phyloP scores from a whole-genome alignment of 352 stramenopile genomes.

The Phytophthora cryptogea region DNA sequence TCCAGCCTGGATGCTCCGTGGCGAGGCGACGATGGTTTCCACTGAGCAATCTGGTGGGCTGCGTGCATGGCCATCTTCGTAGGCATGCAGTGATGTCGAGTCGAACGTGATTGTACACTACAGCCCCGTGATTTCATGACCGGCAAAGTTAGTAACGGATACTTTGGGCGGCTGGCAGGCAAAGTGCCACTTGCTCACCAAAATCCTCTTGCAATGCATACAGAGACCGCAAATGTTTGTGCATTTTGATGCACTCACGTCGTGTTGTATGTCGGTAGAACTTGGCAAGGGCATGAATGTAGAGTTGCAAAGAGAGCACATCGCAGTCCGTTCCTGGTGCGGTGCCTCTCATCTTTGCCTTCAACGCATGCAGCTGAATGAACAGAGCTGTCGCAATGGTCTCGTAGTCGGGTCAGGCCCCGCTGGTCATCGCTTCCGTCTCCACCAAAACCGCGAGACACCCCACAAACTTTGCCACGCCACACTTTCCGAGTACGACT shows the following conservation, averaged over 20 bases:
- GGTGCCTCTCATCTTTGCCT: slow-evolving; percentile 20
- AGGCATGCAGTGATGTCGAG: not conserved
- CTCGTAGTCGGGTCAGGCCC: slow-evolving; percentile 7
- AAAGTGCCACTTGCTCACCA: slow-evolving; percentile 23
- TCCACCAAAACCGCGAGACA: slow-evolving; percentile 32
- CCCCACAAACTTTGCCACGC: slow-evolving; percentile 13
- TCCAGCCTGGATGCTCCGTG: slow-evolving; percentile 1
- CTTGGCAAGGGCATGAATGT: slow-evolving; percentile 9
- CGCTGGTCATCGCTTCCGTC: slow-evolving; percentile 16
- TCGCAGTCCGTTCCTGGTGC: not conserved
- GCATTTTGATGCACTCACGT: slow-evolving; percentile 8
- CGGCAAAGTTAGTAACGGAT: slow-evolving; percentile 30
- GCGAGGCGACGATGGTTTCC: slow-evolving; percentile 25
- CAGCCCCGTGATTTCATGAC: not conserved
- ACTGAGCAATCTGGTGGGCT: slow-evolving; percentile 21
- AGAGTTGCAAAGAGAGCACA: not conserved
- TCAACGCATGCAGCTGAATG: slow-evolving; percentile 26
- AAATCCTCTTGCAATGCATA: slow-evolving; percentile 14
- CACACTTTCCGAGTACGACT: slow-evolving; percentile 5
- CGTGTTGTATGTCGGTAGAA: slow-evolving; percentile 4
- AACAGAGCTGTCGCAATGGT: slow-evolving; percentile 17
- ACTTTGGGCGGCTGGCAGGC: slow-evolving; percentile 24
- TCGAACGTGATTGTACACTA: not conserved
- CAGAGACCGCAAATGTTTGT: slow-evolving; percentile 16
- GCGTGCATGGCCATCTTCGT: slow-evolving; percentile 1